Conservation (phyloP, 495 filamentous ascomycete genomes). For the Cairneyella variabilis region DNA sequence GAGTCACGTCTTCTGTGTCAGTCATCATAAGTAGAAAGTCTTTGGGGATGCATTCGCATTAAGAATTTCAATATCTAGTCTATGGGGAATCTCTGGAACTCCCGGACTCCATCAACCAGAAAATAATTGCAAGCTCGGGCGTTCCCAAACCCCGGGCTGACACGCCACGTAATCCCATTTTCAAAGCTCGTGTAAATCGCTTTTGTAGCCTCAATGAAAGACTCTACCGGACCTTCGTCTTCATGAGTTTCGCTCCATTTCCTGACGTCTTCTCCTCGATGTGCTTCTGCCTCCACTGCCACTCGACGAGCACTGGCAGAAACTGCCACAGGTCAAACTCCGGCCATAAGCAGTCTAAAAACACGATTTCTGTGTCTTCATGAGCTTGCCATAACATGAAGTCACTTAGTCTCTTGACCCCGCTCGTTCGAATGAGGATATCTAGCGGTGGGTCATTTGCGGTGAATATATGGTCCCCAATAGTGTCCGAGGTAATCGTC, state of each 20-base stretch:
- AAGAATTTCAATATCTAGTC: too few species aligned
- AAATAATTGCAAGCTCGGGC: too few species aligned
- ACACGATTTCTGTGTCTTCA: conserved; percentile 84
- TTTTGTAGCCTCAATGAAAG: too few species aligned
- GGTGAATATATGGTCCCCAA: conserved; percentile 81
- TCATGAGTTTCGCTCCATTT: conserved; percentile 15
- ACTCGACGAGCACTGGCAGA: conserved; percentile 84
- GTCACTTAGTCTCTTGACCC: conserved; percentile 86
- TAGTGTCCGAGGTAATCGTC: conserved; percentile 73
- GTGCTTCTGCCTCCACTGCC: conserved; percentile 67
- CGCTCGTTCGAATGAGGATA: conserved; percentile 83
- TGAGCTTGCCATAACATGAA: conserved; percentile 99
- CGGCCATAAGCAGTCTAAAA: conserved; percentile 90
- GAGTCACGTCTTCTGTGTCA: too few species aligned
- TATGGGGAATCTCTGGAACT: too few species aligned
- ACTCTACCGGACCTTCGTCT: conserved; percentile 22
- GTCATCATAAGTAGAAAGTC: too few species aligned
- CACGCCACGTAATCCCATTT: too few species aligned
- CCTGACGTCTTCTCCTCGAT: conserved; percentile 19
- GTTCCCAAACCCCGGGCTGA: neutral
- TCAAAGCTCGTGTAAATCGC: too few species aligned
- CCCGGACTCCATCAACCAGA: too few species aligned
- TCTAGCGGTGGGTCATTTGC: conserved; percentile 81
- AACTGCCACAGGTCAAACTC: conserved; percentile 96
- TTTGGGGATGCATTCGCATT: too few species aligned